A percentile compares a stretch with the other conserved stretches of the same genome.
Conservation (phyloP, 2,329 filamentous ascomycete genomes). For the Fusarium proliferatum region DNA sequence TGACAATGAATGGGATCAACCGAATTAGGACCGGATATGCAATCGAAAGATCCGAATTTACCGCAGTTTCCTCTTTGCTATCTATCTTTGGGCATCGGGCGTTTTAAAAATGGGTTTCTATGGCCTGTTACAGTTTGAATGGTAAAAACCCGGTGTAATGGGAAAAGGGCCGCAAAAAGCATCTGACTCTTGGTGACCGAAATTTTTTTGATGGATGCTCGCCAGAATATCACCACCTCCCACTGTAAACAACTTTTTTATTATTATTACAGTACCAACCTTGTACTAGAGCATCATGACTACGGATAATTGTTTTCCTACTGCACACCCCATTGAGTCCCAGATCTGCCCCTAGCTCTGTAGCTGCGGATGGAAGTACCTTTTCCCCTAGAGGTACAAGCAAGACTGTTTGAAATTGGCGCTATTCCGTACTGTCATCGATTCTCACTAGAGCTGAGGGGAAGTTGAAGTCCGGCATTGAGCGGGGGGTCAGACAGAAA, state of each 20-base stretch:
- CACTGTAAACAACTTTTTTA: background rate
- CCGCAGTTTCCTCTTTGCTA: constrained; percentile 22
- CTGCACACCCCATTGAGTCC: constrained; percentile 8
- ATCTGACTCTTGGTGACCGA: constrained; percentile 29
- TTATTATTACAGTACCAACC: background rate
- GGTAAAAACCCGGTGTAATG: constrained; percentile 35
- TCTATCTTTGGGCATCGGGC: constrained; percentile 10
- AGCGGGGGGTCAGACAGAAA: constrained; percentile 29
- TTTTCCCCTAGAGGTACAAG: constrained; percentile 38
- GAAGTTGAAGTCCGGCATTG: constrained; percentile 30
- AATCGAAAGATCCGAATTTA: constrained; percentile 31
- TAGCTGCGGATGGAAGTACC: constrained; percentile 42
- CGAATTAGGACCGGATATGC: constrained; percentile 28
- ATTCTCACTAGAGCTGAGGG: constrained; percentile 31
- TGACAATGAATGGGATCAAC: constrained; percentile 19
- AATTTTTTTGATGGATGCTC: background rate
- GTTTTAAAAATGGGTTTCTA: constrained; percentile 30
- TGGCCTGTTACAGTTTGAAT: constrained; percentile 25
- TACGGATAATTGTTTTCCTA: constrained; percentile 5
- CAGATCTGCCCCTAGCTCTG: constrained; percentile 9
- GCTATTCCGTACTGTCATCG: constrained; percentile 25
- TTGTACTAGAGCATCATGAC: constrained; percentile 7
- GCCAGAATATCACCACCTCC: constrained; percentile 20
- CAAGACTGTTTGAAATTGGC: constrained; percentile 31
- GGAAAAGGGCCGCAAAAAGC: constrained; percentile 40